Base-by-base conservation (phyloP, 208 protist species). In the Leishmania turanica region DNA sequence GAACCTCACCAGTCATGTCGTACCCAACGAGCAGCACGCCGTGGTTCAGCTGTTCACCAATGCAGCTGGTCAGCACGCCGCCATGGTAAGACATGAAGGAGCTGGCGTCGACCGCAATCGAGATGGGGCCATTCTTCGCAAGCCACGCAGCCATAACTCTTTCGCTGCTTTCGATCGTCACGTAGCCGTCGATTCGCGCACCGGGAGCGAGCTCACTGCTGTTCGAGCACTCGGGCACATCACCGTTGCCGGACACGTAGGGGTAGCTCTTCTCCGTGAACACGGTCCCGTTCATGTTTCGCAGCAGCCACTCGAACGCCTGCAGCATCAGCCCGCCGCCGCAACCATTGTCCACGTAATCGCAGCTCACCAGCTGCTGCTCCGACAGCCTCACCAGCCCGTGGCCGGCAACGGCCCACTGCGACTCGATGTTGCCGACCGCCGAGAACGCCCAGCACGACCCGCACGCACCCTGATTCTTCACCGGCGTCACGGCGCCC, bases 371-470 rank as follows among this genome's bases (percentile, higher is more conserved):
- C 45, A 99, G 89, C 81, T 99, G 87, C 91, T 99, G 94, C 90
- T 99, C 97, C 11, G 97, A 98, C 37, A 99, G 84, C 13, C 70
- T 58, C 65, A 84, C 81, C 62, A 98, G 88, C 27, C 77, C 31
- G 74, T 96, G 40, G 60, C 88, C 90, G n/a, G 88, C 84, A 45
- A 96, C 68, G 68, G 78, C 58, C 86, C 88, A 94, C 76, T 93
- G 90, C 15, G 86, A 79, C 83, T 96, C 92, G 45, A 96, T 93
- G 84, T 88, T 92, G 58, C 90, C 92, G 31, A 90, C 84, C 24
- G 92, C 68, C 11, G 93, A 96, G 90, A 99, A 99, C 47, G 98
- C 81, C 98, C 98, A 99, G 92, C 98, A 99, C 6, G 92, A 97
- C 76, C 98, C 98, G 86, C 98, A 99, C 49, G 71, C 70, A 51